A percentile compares a stretch with the other conserved stretches of the same genome.
These are phyloP conservation scores for Emiliania huxleyi DNA, from an alignment of 78 protist species.

Conservation along the genomic window DNA sequence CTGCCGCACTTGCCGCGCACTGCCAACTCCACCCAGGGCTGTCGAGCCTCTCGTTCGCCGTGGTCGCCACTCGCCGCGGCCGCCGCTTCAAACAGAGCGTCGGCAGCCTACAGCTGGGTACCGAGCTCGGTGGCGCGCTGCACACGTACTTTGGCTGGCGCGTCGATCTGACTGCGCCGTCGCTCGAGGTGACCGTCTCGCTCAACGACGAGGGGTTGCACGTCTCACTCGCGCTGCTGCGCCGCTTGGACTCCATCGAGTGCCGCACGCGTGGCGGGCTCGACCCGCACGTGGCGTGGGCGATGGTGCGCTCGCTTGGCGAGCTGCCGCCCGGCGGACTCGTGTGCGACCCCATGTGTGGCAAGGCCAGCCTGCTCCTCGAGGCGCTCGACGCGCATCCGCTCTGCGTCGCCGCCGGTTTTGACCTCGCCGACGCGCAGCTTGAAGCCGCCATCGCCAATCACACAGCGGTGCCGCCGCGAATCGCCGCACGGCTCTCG, in stretches of 20 bases:
- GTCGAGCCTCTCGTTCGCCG: neutral
- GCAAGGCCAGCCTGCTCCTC: neutral
- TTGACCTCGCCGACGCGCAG: neutral
- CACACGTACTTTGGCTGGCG: neutral
- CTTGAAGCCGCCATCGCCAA: neutral
- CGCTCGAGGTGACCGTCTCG: neutral
- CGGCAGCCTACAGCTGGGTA: neutral
- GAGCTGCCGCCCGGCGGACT: neutral
- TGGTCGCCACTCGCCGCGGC: neutral
- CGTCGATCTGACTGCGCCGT: neutral
- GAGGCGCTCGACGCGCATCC: neutral
- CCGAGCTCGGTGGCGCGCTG: neutral
- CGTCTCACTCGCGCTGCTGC: neutral
- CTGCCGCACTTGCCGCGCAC: neutral
- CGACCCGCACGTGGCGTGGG: neutral
- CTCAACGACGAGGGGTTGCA: neutral
- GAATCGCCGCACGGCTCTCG: neutral
- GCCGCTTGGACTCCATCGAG: neutral
- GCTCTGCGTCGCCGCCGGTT: neutral
- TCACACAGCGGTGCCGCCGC: neutral
- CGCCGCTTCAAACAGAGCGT: neutral
- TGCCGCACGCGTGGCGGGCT: neutral
- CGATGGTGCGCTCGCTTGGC: neutral
- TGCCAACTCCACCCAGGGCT: neutral
- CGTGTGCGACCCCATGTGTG: neutral